Percentiles rank a stretch among this genome's conserved stretches.
Conservation (phyloP, 1,284 basidiomycete species). For the Pseudozyma flocculosa region DNA sequence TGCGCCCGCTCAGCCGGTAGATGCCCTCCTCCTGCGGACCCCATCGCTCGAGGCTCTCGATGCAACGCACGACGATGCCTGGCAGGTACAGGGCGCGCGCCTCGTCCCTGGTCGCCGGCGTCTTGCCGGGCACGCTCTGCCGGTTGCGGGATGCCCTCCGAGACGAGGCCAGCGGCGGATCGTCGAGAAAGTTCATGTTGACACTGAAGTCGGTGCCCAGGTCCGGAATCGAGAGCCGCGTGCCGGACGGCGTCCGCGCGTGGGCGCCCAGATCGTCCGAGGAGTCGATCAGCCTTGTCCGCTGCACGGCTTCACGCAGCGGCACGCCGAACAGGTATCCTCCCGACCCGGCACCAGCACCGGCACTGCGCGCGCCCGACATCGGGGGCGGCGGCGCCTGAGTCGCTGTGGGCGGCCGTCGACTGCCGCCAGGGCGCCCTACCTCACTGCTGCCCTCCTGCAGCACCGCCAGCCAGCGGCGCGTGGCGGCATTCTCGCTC, state of each 20-base stretch:
- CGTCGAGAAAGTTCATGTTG: constrained; percentile 15
- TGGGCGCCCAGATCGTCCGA: constrained; percentile 1
- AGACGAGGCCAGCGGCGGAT: background rate
- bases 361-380: no score
- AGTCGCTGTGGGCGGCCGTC: no score
- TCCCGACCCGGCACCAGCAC: no score
- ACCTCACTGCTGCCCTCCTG: constrained; percentile 5
- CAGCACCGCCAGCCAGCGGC: constrained; percentile 26
- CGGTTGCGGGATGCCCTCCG: background rate
- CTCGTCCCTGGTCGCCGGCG: constrained; percentile 17
- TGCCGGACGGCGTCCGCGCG: background rate
- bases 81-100: constrained; percentile 43
- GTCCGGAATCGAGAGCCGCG: constrained; percentile 21
- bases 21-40: constrained; percentile 52
- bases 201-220: constrained; percentile 26
- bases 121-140: background rate
- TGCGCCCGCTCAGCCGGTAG: constrained; percentile 52
- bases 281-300: constrained; percentile 24
- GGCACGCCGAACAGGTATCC: constrained; percentile 44
- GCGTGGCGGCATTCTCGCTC: constrained; percentile 34
- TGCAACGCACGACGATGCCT: constrained; percentile 47
- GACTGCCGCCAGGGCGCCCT: no score
- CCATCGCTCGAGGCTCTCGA: constrained; percentile 50
- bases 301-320: constrained; percentile 41
- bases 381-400: no score